Conservation (phyloP, 2,329 filamentous ascomycete species). For the Macroventuria anomochaeta region DNA sequence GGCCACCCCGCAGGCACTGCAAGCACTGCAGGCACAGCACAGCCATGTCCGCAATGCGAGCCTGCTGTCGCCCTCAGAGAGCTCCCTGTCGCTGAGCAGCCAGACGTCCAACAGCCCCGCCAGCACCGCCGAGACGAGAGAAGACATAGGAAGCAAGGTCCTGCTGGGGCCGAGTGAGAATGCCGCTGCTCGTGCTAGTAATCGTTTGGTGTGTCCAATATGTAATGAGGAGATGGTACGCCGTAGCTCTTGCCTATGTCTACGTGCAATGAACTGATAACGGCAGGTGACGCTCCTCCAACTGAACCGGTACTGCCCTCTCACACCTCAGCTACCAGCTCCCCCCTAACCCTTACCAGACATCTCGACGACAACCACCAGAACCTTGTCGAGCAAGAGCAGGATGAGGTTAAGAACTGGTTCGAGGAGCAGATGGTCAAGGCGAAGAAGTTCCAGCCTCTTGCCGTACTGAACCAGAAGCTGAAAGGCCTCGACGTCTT, state of each 20-base stretch:
- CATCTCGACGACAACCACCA: constrained; percentile 89
- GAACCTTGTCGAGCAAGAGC: constrained; percentile 84
- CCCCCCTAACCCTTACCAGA: constrained; percentile 50
- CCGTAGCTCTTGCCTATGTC: constrained; percentile 22
- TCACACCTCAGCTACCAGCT: background rate
- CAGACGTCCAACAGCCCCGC: constrained; percentile 75
- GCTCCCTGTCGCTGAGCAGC: constrained; percentile 79
- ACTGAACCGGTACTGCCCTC: constrained; percentile 65
- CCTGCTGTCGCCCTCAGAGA: constrained; percentile 68
- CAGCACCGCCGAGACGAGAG: constrained; percentile 68
- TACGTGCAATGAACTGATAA: constrained; percentile 34
- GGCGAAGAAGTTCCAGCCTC: constrained; percentile 89
- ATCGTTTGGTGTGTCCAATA: constrained; percentile 89
- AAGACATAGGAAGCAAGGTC: constrained; percentile 83
- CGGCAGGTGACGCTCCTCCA: constrained; percentile 85
- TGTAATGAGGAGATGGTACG: constrained; percentile 96
- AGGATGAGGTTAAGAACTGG: constrained; percentile 96
- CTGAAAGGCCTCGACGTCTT: constrained; percentile 91
- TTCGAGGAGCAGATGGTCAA: constrained; percentile 94
- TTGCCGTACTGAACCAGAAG: constrained; percentile 92
- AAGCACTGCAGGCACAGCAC: constrained; percentile 29
- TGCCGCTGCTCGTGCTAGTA: constrained; percentile 62
- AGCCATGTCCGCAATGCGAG: constrained; percentile 52
- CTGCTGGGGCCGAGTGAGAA: constrained; percentile 67
- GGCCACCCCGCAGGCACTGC: constrained; percentile 25